Evolutionary conservation across 108 stramenopile species (phyloP).

Genomic region (Aurantiochytrium sp.): DNA sequence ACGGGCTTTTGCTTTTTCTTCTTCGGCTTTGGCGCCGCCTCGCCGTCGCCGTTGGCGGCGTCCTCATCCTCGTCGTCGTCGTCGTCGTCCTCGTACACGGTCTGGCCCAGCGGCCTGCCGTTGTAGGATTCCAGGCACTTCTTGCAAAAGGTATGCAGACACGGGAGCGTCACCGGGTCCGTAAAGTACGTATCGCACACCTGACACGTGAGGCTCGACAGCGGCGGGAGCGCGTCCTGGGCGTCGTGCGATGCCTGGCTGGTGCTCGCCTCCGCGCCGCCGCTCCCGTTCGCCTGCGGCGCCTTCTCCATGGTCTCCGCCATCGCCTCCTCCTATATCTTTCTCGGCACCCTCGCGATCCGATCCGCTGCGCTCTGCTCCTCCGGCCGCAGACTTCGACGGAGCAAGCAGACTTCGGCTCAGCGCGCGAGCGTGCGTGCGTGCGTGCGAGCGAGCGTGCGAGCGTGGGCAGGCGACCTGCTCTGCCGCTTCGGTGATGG

Average conservation of each 20-base stretch:
- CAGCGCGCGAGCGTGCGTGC: too few relatives aligned
- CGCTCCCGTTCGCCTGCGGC: too few relatives aligned
- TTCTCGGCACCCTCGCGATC: too few relatives aligned
- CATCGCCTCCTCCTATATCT: neutral
- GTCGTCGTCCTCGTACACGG: neutral
- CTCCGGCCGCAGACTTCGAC: too few relatives aligned
- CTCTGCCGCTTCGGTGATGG: too few relatives aligned
- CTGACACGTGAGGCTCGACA: neutral
- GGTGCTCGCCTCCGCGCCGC: neutral
- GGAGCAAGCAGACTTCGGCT: too few relatives aligned
- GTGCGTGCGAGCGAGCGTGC: too few relatives aligned
- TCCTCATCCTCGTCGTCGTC: neutral
- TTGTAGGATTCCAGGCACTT: slow-evolving; percentile 12
- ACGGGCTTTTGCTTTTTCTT: slow-evolving; percentile 3
- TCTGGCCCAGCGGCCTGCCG: neutral
- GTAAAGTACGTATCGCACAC: slow-evolving; percentile 8
- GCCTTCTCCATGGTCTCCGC: neutral
- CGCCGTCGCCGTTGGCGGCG: neutral
- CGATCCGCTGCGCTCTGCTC: too few relatives aligned
- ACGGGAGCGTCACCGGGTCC: slow-evolving; percentile 17
- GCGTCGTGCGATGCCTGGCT: neutral
- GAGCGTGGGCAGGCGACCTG: too few relatives aligned
- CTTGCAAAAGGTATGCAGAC: slow-evolving; percentile 29
- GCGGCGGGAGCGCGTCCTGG: neutral
- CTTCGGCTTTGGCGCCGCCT: neutral